Percentiles rank a stretch among this genome's conserved stretches.
Evolutionary conservation across 148 eudicot species (phyloP).

Genomic region (Drosera capensis): DNA sequence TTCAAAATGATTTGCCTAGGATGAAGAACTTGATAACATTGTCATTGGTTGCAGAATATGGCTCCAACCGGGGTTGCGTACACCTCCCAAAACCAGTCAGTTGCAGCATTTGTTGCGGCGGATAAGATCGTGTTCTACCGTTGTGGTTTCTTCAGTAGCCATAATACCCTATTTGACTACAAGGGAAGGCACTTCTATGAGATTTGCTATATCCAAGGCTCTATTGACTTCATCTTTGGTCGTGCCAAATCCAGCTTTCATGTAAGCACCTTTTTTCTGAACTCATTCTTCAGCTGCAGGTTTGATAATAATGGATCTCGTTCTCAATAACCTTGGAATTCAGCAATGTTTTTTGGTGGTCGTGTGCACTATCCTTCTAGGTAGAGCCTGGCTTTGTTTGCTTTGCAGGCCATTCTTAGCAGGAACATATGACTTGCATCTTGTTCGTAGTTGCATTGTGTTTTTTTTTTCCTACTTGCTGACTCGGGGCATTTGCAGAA

Average conservation of each 20-base stretch:
- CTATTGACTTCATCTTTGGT: constrained; percentile 68
- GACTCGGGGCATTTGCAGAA: constrained; percentile 42
- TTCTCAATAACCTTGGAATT: no score
- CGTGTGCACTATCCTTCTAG: no score
- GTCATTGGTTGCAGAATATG: constrained; percentile 23
- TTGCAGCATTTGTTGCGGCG: constrained; percentile 51
- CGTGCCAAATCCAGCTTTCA: constrained; percentile 39
- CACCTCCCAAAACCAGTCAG: constrained; percentile 44
- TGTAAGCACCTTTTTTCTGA: constrained; percentile 15
- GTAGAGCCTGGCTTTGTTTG: no score
- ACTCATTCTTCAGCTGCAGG: no score
- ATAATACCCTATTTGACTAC: constrained; percentile 67
- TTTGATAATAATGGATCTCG: no score
- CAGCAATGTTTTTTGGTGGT: no score
- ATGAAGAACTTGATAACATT: no score
- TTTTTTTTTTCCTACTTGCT: no score
- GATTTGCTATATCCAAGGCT: constrained; percentile 53
- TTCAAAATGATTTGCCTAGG: no score
- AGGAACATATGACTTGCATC: no score
- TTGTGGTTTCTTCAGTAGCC: constrained; percentile 39
- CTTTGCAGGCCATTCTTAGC: no score
- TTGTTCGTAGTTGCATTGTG: no score
- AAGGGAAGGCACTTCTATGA: constrained; percentile 49
- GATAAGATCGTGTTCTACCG: constrained; percentile 43
- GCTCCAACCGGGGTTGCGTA: constrained; percentile 36